Base-by-base conservation (phyloP, 768 basidiomycete genomes). In the Boletus edulis region DNA sequence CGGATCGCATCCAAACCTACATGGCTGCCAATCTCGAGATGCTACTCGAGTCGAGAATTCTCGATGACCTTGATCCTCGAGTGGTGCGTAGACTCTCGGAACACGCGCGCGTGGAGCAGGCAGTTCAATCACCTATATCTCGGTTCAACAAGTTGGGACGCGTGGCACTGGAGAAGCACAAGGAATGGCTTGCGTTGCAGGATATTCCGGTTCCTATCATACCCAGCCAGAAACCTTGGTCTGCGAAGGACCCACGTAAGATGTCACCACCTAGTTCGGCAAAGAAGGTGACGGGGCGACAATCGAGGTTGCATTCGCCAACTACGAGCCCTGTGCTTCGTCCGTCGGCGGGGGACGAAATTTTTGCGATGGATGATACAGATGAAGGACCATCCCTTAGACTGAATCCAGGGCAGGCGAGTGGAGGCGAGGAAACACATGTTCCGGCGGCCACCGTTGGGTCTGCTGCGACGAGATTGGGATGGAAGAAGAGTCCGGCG, bases 1-100 rank as follows among this genome's bases (percentile, higher is more conserved):
- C 84, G 20, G 78, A 82, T 32, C 80, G 85, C 54, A 72, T 98
- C 35, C 83, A 93, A 69, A 81, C 77, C 24, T 98, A 93, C 70
- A 86, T 97, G 63, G 73, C 82, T 3, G 81, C 83, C 54, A 95
- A 93, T 65, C 76, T 96, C 75, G 97, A 99, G 69, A 84, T 85
- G 1, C 78, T 97, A 47, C 80, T 99, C 18, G 94, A 98, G 65
- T 78, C 77, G 34, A 81, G 81, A 17, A 80, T 95, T 62, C 80
- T 99, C 22, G 90, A 94, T 54, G 87, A 87, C 49, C 78, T 96
- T 37, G 77, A 85, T 3, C 65, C 75, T 17, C 77, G 79, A 34
- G 78, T 92, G 20, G 72, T 96, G 58, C 80, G 81, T 48, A 82
- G 86, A 58, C 79, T 99, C 8, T 76, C 86, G 3, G 64, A 70